phyloP scores from a whole-genome alignment of 192 early-diverging fungal species.

The Entomortierella lignicola region DNA sequence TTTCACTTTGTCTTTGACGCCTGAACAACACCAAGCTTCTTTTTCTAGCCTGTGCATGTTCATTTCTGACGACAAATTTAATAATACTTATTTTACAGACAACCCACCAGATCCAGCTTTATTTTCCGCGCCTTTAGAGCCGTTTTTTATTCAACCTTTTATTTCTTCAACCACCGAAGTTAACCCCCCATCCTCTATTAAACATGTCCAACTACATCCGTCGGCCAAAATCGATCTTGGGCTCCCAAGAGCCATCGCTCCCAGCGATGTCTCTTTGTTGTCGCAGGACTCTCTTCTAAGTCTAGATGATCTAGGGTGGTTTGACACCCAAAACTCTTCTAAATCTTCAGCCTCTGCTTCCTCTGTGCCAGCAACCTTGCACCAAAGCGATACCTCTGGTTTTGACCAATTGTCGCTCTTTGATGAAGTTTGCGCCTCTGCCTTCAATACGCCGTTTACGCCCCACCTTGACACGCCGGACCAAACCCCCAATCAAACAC shows the following conservation, averaged over 20 bases:
- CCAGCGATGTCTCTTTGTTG: conserved; percentile 16
- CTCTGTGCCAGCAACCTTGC: conserved; percentile 20
- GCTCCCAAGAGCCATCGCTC: conserved; percentile 9
- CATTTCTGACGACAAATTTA: conserved; percentile 42
- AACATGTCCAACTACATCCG: conserved; percentile 18
- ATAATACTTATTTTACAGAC: conserved; percentile 32
- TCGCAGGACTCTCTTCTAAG: conserved; percentile 21
- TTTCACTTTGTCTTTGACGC: conserved; percentile 14
- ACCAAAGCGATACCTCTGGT: conserved; percentile 33
- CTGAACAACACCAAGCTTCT: conserved; percentile 41
- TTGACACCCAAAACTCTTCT: conserved; percentile 12
- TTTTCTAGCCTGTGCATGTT: conserved; percentile 43
- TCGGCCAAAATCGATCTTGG: conserved; percentile 2
- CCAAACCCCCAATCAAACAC: conserved; percentile 51
- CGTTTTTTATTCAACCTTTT: conserved; percentile 19
- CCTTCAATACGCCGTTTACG: conserved; percentile 36
- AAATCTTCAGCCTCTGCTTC: conserved; percentile 32
- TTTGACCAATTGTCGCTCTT: conserved; percentile 51
- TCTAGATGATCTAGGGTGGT: conserved; percentile 34
- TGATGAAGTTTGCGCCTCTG: conserved; percentile 50
- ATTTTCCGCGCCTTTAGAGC: conserved; percentile 17
- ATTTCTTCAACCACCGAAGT: neutral
- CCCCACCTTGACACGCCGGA: conserved; percentile 54
- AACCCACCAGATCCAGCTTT: conserved; percentile 34
- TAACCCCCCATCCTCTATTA: neutral